Conservation (phyloP, 2,329 filamentous ascomycete genomes). For the Neodidymelliopsis sp. region DNA sequence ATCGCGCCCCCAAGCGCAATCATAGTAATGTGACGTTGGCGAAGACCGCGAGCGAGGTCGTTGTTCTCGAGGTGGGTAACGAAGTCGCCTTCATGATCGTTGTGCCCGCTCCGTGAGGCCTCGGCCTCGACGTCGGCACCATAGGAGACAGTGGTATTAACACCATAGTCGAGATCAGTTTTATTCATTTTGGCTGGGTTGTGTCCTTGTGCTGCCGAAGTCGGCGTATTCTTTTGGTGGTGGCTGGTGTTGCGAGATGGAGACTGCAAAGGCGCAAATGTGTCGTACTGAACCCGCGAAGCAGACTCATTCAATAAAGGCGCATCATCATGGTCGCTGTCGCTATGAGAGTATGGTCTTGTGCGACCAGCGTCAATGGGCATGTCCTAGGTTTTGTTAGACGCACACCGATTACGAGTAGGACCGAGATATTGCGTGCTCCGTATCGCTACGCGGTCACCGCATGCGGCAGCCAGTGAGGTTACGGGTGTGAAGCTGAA, state of each 20-base stretch:
- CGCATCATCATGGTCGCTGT: neutral
- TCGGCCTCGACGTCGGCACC: slow-evolving; percentile 14
- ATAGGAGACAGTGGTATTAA: slow-evolving; percentile 9
- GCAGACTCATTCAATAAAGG: slow-evolving; percentile 9
- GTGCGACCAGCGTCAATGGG: slow-evolving; percentile 1
- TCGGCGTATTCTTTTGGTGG: neutral
- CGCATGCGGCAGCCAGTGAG: slow-evolving; percentile 4
- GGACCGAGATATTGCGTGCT: slow-evolving; percentile 20
- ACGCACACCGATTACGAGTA: slow-evolving; percentile 8
- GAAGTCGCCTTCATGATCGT: slow-evolving; percentile 18
- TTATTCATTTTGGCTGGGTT: slow-evolving; percentile 13
- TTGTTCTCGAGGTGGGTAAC: slow-evolving; percentile 25
- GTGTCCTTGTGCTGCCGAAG: neutral
- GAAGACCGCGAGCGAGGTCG: slow-evolving; percentile 38
- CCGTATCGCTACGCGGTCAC: slow-evolving; percentile 1
- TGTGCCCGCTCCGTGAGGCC: slow-evolving; percentile 9
- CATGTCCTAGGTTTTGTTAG: slow-evolving; percentile 5
- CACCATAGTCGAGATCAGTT: slow-evolving; percentile 4
- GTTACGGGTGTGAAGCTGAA: slow-evolving; percentile 13
- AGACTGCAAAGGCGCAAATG: slow-evolving; percentile 1
- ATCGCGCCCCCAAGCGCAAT: slow-evolving; percentile 66
- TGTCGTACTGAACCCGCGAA: slow-evolving; percentile 13
- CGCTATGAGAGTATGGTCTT: neutral
- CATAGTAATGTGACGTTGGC: slow-evolving; percentile 62
- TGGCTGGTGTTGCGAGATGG: neutral